A percentile compares a stretch with the other conserved stretches of the same genome.
Evolutionary conservation across 1,139 yeast species (phyloP).

Genomic region (Geotrichum candidum): DNA sequence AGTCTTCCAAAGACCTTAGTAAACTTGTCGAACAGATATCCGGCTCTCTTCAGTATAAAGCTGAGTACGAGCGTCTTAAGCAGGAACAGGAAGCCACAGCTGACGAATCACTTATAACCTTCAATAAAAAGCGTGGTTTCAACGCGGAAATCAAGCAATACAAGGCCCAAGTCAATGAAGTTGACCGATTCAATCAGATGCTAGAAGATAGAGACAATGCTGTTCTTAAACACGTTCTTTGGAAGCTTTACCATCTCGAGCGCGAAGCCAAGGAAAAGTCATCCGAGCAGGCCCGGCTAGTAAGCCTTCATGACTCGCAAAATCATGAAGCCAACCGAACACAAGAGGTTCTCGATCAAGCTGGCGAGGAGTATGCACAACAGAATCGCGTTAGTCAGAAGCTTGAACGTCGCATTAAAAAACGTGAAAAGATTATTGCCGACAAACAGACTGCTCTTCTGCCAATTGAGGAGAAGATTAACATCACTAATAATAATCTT

Average conservation of each 20-base stretch:
- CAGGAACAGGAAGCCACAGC: constrained; percentile 55
- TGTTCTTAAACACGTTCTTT: constrained; percentile 49
- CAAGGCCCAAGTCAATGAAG: constrained; percentile 69
- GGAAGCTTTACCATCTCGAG: constrained; percentile 61
- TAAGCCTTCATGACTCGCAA: constrained; percentile 22
- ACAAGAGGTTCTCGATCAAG: constrained; percentile 15
- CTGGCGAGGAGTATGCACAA: constrained; percentile 37
- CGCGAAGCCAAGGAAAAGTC: constrained; percentile 12
- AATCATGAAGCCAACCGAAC: constrained; percentile 23
- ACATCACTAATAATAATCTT: constrained; percentile 45
- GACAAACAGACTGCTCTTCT: constrained; percentile 45
- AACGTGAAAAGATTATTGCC: constrained; percentile 41
- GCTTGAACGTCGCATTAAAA: constrained; percentile 39
- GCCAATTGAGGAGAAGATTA: constrained; percentile 53
- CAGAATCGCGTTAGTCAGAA: constrained; percentile 42
- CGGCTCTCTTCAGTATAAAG: constrained; percentile 64
- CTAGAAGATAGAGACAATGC: constrained; percentile 43
- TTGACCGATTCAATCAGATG: constrained; percentile 58
- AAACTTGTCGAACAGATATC: constrained; percentile 73
- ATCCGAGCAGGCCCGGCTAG: constrained; percentile 9
- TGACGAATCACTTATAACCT: constrained; percentile 57
- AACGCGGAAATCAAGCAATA: constrained; percentile 76
- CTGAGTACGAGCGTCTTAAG: constrained; percentile 62
- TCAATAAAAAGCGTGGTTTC: constrained; percentile 65
- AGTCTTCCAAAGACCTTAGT: constrained; percentile 71